Percentiles rank a stretch among this genome's conserved stretches.
phyloP scores from a whole-genome alignment of 495 filamentous ascomycete genomes.

The Pseudoneurospora amorphoporcata region DNA sequence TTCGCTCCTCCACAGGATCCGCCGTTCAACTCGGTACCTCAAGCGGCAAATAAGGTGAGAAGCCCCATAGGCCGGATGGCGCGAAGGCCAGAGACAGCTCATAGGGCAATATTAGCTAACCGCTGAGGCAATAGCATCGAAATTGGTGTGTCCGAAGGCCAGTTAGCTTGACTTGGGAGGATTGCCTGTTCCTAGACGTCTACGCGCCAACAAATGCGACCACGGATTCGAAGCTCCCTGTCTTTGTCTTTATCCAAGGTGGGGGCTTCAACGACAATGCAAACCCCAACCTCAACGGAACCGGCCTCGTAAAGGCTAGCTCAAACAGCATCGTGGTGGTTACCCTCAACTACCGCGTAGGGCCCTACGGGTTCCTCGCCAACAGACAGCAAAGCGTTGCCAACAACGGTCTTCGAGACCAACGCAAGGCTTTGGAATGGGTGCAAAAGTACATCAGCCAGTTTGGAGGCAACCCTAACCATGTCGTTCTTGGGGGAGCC shows the following conservation, averaged over 20 bases:
- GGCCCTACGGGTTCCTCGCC: constrained; percentile 59
- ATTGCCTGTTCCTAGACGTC: constrained; percentile 63
- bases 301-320: constrained; percentile 46
- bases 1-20: constrained; percentile 29
- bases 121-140: constrained; percentile 26
- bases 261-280: constrained; percentile 52
- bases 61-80: background rate
- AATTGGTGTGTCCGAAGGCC: constrained; percentile 39
- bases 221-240: constrained; percentile 40
- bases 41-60: constrained; percentile 21
- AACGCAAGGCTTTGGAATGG: constrained; percentile 56
- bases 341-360: constrained; percentile 62
- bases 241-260: constrained; percentile 64
- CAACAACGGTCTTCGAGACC: constrained; percentile 64
- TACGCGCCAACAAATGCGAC: constrained; percentile 50
- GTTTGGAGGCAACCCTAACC: constrained; percentile 62
- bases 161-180: constrained; percentile 39
- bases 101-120: constrained; percentile 12
- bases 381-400: constrained; percentile 40
- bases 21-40: constrained; percentile 6
- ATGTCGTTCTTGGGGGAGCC: constrained; percentile 56
- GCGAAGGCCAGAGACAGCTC: background rate
- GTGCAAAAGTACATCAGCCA: constrained; percentile 50
- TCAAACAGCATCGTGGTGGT: constrained; percentile 52
- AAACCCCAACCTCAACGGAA: constrained; percentile 55